A percentile compares a stretch with the other conserved stretches of the same genome.
These are phyloP conservation scores for Porogramme epimiltina DNA, from an alignment of 1,284 basidiomycete species.

Conservation along the genomic window DNA sequence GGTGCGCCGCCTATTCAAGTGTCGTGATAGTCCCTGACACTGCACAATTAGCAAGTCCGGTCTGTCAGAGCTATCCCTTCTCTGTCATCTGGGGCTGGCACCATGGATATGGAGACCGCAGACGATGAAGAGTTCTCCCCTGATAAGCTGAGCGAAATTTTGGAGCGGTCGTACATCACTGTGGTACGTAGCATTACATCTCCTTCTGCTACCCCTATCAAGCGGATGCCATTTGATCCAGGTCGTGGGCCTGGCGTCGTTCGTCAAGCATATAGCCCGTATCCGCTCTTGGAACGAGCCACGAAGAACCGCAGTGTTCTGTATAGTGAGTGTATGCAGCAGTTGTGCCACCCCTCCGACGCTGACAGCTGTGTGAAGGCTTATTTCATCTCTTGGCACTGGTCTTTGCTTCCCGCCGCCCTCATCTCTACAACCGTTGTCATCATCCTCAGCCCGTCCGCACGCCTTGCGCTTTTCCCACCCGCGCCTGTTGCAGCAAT, in stretches of 20 bases:
- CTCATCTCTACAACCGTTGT: constrained; percentile 39
- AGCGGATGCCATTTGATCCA: neutral
- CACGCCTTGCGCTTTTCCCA: constrained; percentile 49
- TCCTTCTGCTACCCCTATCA: neutral
- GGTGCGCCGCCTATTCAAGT: constrained; percentile 16
- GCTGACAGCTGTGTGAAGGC: constrained; percentile 21
- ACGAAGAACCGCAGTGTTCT: constrained; percentile 43
- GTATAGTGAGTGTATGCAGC: constrained; percentile 27
- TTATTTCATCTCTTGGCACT: constrained; percentile 46
- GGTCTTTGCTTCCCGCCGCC: constrained; percentile 42
- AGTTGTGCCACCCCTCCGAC: neutral
- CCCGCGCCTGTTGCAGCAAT: constrained; percentile 44
- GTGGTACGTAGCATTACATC: constrained; percentile 31
- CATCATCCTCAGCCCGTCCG: constrained; percentile 46
- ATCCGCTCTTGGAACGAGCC: constrained; percentile 54
- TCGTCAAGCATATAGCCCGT: constrained; percentile 47
- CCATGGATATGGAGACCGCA: constrained; percentile 45
- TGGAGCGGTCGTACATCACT: constrained; percentile 52
- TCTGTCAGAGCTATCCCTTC: constrained; percentile 32
- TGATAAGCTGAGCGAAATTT: constrained; percentile 48
- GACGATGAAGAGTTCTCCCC: constrained; percentile 47
- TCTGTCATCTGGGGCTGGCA: too few species aligned
- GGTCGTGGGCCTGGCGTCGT: constrained; percentile 44
- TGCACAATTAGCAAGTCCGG: constrained; percentile 34
- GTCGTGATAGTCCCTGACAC: neutral